Conservation (phyloP, 495 filamentous ascomycete genomes). For the Tuber calosporum region DNA sequence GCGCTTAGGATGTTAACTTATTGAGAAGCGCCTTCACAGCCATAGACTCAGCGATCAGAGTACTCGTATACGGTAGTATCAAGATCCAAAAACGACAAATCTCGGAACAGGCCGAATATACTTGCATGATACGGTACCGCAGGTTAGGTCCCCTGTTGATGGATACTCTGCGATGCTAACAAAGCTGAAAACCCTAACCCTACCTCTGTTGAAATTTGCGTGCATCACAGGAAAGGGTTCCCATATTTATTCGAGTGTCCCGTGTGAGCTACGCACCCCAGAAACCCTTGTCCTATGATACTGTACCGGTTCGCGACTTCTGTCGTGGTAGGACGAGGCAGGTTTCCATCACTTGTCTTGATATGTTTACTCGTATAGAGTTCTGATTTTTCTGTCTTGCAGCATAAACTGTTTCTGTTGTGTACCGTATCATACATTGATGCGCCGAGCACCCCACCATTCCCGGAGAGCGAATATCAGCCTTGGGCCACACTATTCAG, state of each 20-base stretch:
- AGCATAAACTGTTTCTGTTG: not conserved
- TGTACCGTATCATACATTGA: too few relatives aligned
- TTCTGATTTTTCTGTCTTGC: not conserved
- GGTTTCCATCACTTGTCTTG: not conserved
- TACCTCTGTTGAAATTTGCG: not conserved
- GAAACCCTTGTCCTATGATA: not conserved
- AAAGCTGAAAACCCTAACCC: not conserved
- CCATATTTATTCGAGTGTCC: not conserved
- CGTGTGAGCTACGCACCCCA: not conserved
- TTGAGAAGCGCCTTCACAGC: not conserved
- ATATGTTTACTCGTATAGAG: not conserved
- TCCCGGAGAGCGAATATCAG: not conserved
- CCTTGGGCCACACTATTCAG: not conserved
- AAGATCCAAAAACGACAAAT: not conserved
- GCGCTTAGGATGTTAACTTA: not conserved
- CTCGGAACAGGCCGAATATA: not conserved
- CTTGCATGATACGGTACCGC: too few relatives aligned
- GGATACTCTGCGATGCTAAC: not conserved
- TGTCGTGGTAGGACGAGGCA: not conserved
- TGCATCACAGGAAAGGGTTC: not conserved
- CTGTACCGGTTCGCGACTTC: not conserved
- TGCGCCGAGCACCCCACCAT: not conserved
- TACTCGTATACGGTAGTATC: too few relatives aligned
- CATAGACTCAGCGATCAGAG: not conserved
- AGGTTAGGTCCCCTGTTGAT: not conserved